A percentile compares a stretch with the other conserved stretches of the same genome.
These are phyloP conservation scores for Daldinia caldariorum DNA, from an alignment of 495 filamentous ascomycete genomes.

Conservation along the genomic window DNA sequence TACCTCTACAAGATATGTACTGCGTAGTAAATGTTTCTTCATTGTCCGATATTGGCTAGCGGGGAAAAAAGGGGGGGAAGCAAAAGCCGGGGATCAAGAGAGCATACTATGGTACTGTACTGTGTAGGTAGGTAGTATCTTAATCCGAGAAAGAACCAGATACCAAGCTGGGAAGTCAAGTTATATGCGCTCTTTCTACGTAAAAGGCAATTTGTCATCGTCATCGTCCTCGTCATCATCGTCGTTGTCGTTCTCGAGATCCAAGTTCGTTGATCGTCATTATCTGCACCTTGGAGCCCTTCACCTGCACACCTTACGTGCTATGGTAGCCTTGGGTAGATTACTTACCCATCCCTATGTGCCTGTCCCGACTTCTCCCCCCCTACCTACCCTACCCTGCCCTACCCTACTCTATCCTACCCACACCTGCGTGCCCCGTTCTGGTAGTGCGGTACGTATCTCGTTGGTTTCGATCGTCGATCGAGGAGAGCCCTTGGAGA, in stretches of 20 bases:
- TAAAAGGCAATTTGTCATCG: slow-evolving; percentile 13
- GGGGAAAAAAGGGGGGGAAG: slow-evolving; percentile 17
- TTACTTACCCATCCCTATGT: slow-evolving; percentile 1
- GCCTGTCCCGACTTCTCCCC: no score
- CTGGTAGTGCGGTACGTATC: slow-evolving; percentile 30
- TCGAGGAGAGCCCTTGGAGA: slow-evolving; percentile 41
- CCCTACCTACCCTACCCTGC: background rate
- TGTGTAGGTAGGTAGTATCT: no score
- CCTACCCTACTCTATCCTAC: background rate
- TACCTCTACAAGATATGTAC: background rate
- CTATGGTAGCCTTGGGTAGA: slow-evolving; percentile 10
- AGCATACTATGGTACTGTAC: slow-evolving; percentile 21
- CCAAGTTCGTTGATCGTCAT: slow-evolving; percentile 28
- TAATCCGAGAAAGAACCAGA: slow-evolving; percentile 26
- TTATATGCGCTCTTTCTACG: background rate
- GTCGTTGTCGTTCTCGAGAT: slow-evolving; percentile 16
- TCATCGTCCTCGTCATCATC: slow-evolving; percentile 3
- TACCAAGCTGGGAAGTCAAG: slow-evolving; percentile 9
- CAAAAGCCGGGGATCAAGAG: slow-evolving; percentile 15
- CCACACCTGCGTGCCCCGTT: slow-evolving; percentile 31
- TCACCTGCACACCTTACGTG: slow-evolving; percentile 24
- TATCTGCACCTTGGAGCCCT: slow-evolving; percentile 9
- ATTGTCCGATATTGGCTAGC: slow-evolving; percentile 12
- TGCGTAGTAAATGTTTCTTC: slow-evolving; percentile 5
- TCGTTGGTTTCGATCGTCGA: slow-evolving; percentile 37